phyloP scores from a whole-genome alignment of 2,329 filamentous ascomycete species.

The Corinectria fuckeliana region DNA sequence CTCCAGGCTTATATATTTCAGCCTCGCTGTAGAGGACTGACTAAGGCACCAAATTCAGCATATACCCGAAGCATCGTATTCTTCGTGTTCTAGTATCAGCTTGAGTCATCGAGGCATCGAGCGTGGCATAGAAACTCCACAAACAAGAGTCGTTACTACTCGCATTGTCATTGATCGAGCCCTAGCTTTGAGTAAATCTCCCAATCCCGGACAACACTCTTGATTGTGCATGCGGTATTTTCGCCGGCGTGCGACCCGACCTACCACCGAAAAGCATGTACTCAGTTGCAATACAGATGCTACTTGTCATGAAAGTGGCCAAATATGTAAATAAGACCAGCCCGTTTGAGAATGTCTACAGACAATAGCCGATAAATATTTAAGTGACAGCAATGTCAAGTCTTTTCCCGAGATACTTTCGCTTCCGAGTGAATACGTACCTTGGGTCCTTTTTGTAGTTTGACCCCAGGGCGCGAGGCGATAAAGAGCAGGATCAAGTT shows the following conservation, averaged over 20 bases:
- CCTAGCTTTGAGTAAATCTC: neutral
- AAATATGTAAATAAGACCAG: neutral
- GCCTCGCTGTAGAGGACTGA: slow-evolving; percentile 15
- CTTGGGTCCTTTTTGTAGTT: slow-evolving; percentile 11
- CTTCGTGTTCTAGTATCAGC: neutral
- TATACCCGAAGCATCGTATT: too few relatives aligned
- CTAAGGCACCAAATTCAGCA: slow-evolving; percentile 6
- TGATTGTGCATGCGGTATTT: slow-evolving; percentile 3
- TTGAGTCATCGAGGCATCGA: neutral
- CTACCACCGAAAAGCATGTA: neutral
- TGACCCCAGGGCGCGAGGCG: too few relatives aligned
- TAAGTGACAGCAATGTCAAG: neutral
- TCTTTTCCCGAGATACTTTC: slow-evolving; percentile 3
- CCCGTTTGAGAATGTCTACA: neutral
- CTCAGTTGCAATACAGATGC: neutral
- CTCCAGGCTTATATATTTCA: slow-evolving; percentile 13
- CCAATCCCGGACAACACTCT: neutral
- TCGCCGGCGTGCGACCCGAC: neutral
- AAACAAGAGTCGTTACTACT: neutral
- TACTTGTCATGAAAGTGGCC: neutral
- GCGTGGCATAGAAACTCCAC: neutral
- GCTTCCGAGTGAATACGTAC: slow-evolving; percentile 10
- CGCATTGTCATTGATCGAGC: neutral
- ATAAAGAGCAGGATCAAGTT: too few relatives aligned
- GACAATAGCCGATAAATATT: neutral